These are phyloP conservation scores for Globisporangium rhizosaccharum DNA, from an alignment of 352 stramenopile species.

Conservation along the genomic window DNA sequence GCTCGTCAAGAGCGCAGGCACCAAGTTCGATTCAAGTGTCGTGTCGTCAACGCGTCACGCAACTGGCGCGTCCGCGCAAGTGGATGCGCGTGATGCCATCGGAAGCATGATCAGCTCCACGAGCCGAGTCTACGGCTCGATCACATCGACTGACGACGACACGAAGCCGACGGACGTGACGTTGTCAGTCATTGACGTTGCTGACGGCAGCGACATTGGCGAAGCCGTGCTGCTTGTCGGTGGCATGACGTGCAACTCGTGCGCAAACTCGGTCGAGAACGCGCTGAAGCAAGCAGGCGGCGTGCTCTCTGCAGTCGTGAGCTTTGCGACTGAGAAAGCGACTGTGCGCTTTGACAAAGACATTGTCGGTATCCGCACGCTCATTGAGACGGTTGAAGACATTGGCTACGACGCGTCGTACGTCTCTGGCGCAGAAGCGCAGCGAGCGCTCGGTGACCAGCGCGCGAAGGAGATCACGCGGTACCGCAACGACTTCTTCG, in stretches of 20 bases:
- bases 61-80: neutral
- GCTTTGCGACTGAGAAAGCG: conserved; percentile 85
- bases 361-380: conserved; percentile 63
- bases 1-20: conserved; percentile 28
- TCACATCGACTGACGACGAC: conserved; percentile 3
- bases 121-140: conserved; percentile 5
- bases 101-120: conserved; percentile 6
- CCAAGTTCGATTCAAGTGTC: conserved; percentile 43
- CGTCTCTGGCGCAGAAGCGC: conserved; percentile 53
- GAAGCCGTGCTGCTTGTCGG: conserved; percentile 64
- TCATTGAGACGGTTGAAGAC: conserved; percentile 86
- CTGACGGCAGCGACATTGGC: conserved; percentile 37
- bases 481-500: conserved; percentile 83
- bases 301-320: conserved; percentile 75
- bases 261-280: conserved; percentile 87
- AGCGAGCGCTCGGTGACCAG: conserved; percentile 80
- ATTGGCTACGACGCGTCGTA: conserved; percentile 89
- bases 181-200: conserved; percentile 24
- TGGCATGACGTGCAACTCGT: conserved; percentile 92
- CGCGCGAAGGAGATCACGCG: conserved; percentile 70
- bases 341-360: conserved; percentile 74
- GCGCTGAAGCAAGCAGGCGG: conserved; percentile 73
- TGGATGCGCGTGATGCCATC: neutral
- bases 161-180: conserved; percentile 23
- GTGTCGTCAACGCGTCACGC: neutral